These are phyloP conservation scores for Pichia pseudocactophila DNA, from an alignment of 805 yeast genomes.

Conservation along the genomic window DNA sequence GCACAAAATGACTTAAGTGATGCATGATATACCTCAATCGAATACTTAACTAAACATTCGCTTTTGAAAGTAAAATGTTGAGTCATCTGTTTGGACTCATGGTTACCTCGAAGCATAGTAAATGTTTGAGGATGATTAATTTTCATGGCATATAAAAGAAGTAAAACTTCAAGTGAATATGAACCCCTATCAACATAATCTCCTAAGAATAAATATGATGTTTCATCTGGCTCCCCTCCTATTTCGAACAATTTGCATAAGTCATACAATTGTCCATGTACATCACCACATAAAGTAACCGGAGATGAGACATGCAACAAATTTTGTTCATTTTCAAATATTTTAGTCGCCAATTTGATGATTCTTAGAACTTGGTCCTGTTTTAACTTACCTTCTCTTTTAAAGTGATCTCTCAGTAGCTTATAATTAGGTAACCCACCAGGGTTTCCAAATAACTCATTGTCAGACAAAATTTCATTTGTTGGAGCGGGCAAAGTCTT, in stretches of 20 bases:
- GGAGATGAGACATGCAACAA: slow-evolving; percentile 81
- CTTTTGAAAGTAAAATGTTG: slow-evolving; percentile 87
- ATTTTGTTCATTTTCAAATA: slow-evolving; percentile 67
- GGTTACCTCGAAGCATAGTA: slow-evolving; percentile 87
- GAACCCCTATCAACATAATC: slow-evolving; percentile 95
- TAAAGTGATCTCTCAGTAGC: slow-evolving; percentile 66
- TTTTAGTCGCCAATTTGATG: slow-evolving; percentile 51
- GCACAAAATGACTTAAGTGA: slow-evolving; percentile 75
- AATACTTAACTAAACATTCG: slow-evolving; percentile 85
- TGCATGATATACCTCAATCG: slow-evolving; percentile 53
- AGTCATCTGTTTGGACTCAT: slow-evolving; percentile 89
- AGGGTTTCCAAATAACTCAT: slow-evolving; percentile 48
- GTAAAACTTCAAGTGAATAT: slow-evolving; percentile 73
- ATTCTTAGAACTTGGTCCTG: slow-evolving; percentile 65
- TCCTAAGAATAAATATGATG: slow-evolving; percentile 78
- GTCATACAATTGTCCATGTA: slow-evolving; percentile 95
- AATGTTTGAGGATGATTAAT: slow-evolving; percentile 64
- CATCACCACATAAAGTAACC: slow-evolving; percentile 91
- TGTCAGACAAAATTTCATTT: slow-evolving; percentile 52
- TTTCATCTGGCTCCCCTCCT: slow-evolving; percentile 75
- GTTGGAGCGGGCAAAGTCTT: slow-evolving; percentile 60
- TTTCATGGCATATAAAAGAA: slow-evolving; percentile 73
- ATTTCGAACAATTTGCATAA: slow-evolving; percentile 85
- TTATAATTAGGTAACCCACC: slow-evolving; percentile 65
- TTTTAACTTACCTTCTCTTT: slow-evolving; percentile 69